phyloP scores from a whole-genome alignment of 2,329 filamentous ascomycete species.

The Fusarium robinianum region DNA sequence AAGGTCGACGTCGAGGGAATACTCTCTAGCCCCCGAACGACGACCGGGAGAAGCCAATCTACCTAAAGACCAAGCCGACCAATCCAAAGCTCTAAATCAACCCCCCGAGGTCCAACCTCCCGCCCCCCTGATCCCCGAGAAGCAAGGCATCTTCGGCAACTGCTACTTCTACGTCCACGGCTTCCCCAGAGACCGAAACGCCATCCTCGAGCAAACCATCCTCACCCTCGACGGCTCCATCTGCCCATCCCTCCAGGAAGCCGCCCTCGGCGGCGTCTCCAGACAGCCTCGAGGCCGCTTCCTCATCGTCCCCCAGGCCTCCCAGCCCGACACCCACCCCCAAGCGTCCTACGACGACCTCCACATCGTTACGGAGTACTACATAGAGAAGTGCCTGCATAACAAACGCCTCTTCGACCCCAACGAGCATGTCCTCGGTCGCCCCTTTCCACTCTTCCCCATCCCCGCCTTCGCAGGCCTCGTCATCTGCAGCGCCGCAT shows the following conservation, averaged over 20 bases:
- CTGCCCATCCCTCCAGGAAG: slow-evolving; percentile 49
- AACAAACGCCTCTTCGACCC: slow-evolving; percentile 73
- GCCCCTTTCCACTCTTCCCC: slow-evolving; percentile 73
- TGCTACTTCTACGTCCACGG: slow-evolving; percentile 65
- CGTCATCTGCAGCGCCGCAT: slow-evolving; percentile 78
- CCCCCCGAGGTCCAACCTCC: slow-evolving; percentile 12
- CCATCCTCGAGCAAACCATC: slow-evolving; percentile 54
- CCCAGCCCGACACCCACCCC: slow-evolving; percentile 52
- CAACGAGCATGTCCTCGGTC: slow-evolving; percentile 70
- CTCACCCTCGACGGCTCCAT: slow-evolving; percentile 53
- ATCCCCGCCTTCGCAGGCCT: slow-evolving; percentile 72
- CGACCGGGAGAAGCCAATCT: slow-evolving; percentile 14
- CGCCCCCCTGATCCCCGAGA: slow-evolving; percentile 16
- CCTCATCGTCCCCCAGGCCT: slow-evolving; percentile 59
- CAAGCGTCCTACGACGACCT: slow-evolving; percentile 44
- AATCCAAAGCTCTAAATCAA: slow-evolving; percentile 7
- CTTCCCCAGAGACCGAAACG: slow-evolving; percentile 58
- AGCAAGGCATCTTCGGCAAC: slow-evolving; percentile 54
- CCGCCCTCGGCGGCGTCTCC: slow-evolving; percentile 38
- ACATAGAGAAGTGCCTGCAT: slow-evolving; percentile 86
- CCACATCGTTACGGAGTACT: slow-evolving; percentile 81
- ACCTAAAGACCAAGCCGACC: slow-evolving; percentile 10
- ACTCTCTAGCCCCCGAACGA: slow-evolving; percentile 39
- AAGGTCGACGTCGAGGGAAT: slow-evolving; percentile 42
- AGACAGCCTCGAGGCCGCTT: slow-evolving; percentile 48